Evolutionary conservation across 2,329 filamentous ascomycete genomes (phyloP).

Genomic region (Hirsutella rhossiliensis): DNA sequence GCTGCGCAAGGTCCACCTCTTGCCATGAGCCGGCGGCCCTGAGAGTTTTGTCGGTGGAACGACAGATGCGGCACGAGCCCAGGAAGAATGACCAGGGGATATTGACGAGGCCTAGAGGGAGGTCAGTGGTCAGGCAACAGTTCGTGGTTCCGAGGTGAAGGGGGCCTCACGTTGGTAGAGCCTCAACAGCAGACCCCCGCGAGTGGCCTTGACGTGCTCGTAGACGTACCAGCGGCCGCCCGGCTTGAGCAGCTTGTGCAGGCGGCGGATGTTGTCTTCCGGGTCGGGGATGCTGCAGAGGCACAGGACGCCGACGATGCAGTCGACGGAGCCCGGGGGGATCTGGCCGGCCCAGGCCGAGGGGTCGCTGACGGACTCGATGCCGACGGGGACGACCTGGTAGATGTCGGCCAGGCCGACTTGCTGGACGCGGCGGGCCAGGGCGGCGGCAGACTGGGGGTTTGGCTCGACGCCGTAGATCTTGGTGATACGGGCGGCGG

Average conservation of each 20-base stretch:
- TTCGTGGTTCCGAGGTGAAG: not conserved
- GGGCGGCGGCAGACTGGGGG: slow-evolving; percentile 31
- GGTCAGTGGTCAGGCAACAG: not conserved
- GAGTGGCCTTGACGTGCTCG: slow-evolving; percentile 41
- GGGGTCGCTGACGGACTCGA: slow-evolving; percentile 39
- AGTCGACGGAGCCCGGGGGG: slow-evolving; percentile 39
- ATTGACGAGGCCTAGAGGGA: slow-evolving; percentile 33
- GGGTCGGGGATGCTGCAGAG: slow-evolving; percentile 53
- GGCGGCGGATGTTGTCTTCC: slow-evolving; percentile 36
- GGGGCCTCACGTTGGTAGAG: slow-evolving; percentile 38
- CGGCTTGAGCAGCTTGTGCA: slow-evolving; percentile 47
- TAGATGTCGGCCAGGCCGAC: slow-evolving; percentile 45
- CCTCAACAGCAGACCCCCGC: slow-evolving; percentile 25
- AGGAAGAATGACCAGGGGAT: slow-evolving; percentile 39
- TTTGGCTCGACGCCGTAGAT: slow-evolving; percentile 58
- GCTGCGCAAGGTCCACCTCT: slow-evolving; percentile 32
- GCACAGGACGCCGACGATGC: slow-evolving; percentile 48
- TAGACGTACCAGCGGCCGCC: slow-evolving; percentile 52
- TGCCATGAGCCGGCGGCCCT: slow-evolving; percentile 37
- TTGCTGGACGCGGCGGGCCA: slow-evolving; percentile 33
- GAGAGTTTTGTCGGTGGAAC: slow-evolving; percentile 34
- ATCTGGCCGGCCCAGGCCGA: slow-evolving; percentile 33
- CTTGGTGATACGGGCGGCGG: slow-evolving; percentile 21
- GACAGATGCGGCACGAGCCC: slow-evolving; percentile 38
- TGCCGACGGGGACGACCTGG: slow-evolving; percentile 49